phyloP scores from a whole-genome alignment of 257 asterid species.

The Hygrophila difformis region DNA sequence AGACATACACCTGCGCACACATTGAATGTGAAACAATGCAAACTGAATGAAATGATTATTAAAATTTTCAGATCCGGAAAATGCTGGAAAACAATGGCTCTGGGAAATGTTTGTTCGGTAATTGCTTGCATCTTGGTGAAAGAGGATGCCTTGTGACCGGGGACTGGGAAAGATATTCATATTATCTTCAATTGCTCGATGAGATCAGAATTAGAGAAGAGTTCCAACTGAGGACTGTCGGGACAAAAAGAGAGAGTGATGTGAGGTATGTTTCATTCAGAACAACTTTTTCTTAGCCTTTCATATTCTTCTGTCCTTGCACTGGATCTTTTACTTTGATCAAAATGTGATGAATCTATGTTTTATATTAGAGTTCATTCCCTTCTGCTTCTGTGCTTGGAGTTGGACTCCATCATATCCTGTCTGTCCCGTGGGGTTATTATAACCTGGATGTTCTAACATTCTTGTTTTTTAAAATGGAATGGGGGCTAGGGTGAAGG shows the following conservation, averaged over 20 bases:
- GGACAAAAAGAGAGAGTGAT: conserved; percentile 88
- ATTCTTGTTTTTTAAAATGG: too few species aligned
- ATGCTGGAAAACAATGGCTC: conserved; percentile 47
- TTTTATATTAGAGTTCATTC: too few species aligned
- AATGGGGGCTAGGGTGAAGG: conserved; percentile 53
- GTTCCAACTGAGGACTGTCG: conserved; percentile 73
- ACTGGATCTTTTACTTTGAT: too few species aligned
- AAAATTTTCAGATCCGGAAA: conserved; percentile 48
- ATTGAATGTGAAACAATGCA: too few species aligned
- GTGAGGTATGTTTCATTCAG: conserved; percentile 46
- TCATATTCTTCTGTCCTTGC: not conserved
- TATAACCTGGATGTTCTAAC: too few species aligned
- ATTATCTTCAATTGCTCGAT: conserved; percentile 83
- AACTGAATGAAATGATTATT: conserved; percentile 10
- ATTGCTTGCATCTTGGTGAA: conserved; percentile 88
- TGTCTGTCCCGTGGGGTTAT: too few species aligned
- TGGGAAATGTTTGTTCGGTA: conserved; percentile 59
- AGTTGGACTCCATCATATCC: too few species aligned
- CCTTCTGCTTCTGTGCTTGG: too few species aligned
- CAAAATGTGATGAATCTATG: too few species aligned
- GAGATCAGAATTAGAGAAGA: conserved; percentile 90
- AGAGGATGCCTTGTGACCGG: conserved; percentile 75
- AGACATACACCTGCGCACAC: not conserved
- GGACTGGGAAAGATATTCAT: conserved; percentile 89
- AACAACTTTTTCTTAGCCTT: too few species aligned